These are phyloP conservation scores for Eimeria necatrix DNA, from an alignment of 169 alveolate genomes.

Conservation along the genomic window DNA sequence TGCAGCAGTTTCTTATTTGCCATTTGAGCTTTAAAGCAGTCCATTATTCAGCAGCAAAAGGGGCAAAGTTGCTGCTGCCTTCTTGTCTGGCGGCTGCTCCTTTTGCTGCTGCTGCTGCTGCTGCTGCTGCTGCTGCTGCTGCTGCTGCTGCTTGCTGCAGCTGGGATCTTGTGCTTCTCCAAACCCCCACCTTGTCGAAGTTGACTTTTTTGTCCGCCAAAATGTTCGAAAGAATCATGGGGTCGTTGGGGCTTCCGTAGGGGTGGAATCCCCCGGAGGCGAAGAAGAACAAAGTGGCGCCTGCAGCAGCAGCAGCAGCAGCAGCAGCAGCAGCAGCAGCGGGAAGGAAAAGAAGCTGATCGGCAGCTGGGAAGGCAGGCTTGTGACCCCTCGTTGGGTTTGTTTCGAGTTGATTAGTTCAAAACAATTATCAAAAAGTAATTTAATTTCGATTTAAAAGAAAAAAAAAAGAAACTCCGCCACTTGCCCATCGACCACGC, in stretches of 20 bases:
- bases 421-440: not conserved
- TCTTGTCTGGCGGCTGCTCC: too few species aligned
- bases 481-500: slow-evolving; percentile 74
- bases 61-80: not conserved
- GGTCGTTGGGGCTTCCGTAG: slow-evolving; percentile 47
- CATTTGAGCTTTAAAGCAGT: not conserved
- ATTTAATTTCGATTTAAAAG: too few species aligned
- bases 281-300: slow-evolving; percentile 59
- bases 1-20: not conserved
- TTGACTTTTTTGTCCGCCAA: slow-evolving; percentile 62
- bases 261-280: slow-evolving; percentile 72
- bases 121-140: not conserved
- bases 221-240: slow-evolving; percentile 28
- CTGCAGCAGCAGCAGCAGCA: too few species aligned
- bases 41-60: not conserved
- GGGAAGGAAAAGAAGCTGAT: too few species aligned
- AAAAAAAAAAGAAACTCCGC: not conserved
- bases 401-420: too few species aligned
- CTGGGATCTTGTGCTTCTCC: too few species aligned
- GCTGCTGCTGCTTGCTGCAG: too few species aligned
- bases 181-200: slow-evolving; percentile 52
- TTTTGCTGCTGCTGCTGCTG: too few species aligned
- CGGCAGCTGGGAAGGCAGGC: too few species aligned
- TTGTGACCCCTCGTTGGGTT: too few species aligned
- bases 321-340: too few species aligned